Conservation (phyloP, 306 rosid genomes). For the Trichosanthes cucumerina region DNA sequence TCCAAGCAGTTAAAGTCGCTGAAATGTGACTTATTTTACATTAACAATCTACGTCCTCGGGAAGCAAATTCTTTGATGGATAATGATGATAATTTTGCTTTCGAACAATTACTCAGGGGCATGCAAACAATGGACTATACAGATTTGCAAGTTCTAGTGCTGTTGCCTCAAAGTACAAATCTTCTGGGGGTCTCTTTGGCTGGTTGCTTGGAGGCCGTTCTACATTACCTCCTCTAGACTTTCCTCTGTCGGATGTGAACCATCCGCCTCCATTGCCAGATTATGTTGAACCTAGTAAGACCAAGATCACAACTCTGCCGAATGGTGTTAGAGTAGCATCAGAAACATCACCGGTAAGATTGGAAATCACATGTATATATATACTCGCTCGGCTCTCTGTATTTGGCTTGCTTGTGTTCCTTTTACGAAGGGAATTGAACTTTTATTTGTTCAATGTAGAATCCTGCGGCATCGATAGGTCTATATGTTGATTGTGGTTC, state of each 20-base stretch:
- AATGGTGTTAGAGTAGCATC: conserved; percentile 84
- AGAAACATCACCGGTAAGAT: conserved; percentile 50
- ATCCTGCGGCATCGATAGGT: conserved; percentile 78
- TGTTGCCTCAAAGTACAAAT: conserved; percentile 30
- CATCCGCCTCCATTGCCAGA: conserved; percentile 78
- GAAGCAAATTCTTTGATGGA: not conserved
- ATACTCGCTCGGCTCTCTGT: not conserved
- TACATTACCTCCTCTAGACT: conserved; percentile 47
- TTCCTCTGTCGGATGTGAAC: conserved; percentile 53
- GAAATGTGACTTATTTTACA: not conserved
- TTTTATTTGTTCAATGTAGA: conserved; percentile 31
- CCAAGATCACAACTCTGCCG: conserved; percentile 59
- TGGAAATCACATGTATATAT: not conserved
- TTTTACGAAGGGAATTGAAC: not conserved
- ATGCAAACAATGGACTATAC: conserved; percentile 25
- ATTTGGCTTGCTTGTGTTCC: not conserved
- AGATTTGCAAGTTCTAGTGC: conserved; percentile 72
- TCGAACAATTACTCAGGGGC: conserved; percentile 36
- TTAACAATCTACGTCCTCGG: not conserved
- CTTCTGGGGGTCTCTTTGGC: conserved; percentile 65
- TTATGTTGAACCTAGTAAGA: conserved; percentile 48
- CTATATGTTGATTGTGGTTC: conserved; percentile 72
- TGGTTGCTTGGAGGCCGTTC: conserved; percentile 68
- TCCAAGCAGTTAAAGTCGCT: not conserved
- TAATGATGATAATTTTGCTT: not conserved